Evolutionary conservation across 441 rosid genomes (phyloP).

Genomic region (Adansonia gregorii): DNA sequence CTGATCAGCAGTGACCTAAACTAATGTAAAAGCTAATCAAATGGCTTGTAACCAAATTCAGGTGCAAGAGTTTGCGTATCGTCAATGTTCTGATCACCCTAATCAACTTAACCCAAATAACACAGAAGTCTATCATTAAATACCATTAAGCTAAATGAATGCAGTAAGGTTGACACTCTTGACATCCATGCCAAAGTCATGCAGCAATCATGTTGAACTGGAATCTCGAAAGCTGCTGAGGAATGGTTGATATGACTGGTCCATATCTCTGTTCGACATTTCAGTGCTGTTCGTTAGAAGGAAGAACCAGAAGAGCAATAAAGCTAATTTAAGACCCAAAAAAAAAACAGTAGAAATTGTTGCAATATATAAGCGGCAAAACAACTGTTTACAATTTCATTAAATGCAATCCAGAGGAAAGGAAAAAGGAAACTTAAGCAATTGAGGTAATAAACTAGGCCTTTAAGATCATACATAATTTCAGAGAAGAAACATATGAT

Average conservation of each 20-base stretch:
- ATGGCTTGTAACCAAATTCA: background rate
- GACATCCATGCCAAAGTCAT: constrained; percentile 36
- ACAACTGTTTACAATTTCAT: background rate
- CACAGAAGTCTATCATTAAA: constrained; percentile 18
- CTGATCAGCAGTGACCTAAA: background rate
- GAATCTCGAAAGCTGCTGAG: constrained; percentile 98
- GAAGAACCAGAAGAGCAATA: constrained; percentile 10
- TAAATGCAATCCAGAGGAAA: background rate
- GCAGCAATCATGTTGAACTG: constrained; percentile 92
- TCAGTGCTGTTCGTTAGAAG: background rate
- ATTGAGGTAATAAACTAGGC: background rate
- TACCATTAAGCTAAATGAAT: background rate
- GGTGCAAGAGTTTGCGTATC: background rate
- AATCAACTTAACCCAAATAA: constrained; percentile 17
- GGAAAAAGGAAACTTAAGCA: background rate
- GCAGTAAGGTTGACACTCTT: background rate
- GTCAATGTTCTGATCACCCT: background rate
- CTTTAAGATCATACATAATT: background rate
- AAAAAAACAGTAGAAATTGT: background rate
- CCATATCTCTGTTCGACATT: constrained; percentile 81
- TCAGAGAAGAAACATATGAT: background rate
- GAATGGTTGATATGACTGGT: constrained; percentile 93
- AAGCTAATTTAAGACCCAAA: background rate
- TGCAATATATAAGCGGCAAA: background rate
- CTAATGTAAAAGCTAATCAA: background rate